Conservation (phyloP, 768 basidiomycete species). For the Podaxis mareebaensis region DNA sequence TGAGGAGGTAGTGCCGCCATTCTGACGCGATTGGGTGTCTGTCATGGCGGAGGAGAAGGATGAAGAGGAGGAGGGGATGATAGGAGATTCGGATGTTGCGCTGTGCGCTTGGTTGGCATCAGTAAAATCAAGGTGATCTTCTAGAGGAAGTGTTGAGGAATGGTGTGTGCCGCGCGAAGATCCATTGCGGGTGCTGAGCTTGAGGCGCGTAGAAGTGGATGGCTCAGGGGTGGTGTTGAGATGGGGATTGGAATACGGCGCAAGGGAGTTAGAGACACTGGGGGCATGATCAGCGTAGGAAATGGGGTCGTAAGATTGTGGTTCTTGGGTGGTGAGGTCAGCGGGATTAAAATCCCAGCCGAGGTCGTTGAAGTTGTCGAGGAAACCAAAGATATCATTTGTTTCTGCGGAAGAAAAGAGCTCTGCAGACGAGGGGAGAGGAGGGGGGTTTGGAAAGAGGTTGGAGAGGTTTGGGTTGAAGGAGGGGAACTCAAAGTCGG, state of each 20-base stretch:
- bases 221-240: conserved; percentile 43
- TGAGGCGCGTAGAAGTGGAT: conserved; percentile 37
- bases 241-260: conserved; percentile 52
- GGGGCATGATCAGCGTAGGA: conserved; percentile 28
- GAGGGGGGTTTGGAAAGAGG: conserved; percentile 62
- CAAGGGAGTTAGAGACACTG: conserved; percentile 24
- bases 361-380: conserved; percentile 72
- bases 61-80: conserved; percentile 22
- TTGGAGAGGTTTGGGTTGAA: conserved; percentile 62
- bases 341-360: conserved; percentile 52
- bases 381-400: conserved; percentile 76
- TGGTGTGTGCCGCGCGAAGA: conserved; percentile 27
- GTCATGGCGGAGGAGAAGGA: conserved; percentile 13
- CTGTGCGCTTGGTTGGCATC: conserved; percentile 26
- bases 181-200: conserved; percentile 29
- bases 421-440: conserved; percentile 70
- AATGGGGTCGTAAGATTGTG: conserved; percentile 18
- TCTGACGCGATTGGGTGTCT: conserved; percentile 1
- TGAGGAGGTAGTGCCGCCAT: conserved; percentile 16
- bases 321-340: conserved; percentile 10
- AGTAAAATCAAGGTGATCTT: conserved; percentile 24
- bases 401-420: conserved; percentile 80
- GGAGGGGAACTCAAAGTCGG: conserved; percentile 66
- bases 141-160: conserved; percentile 20
- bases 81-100: conserved; percentile 32